Evolutionary conservation across 345 rosid species (phyloP).

Genomic region (Abelmoschus esculentus): DNA sequence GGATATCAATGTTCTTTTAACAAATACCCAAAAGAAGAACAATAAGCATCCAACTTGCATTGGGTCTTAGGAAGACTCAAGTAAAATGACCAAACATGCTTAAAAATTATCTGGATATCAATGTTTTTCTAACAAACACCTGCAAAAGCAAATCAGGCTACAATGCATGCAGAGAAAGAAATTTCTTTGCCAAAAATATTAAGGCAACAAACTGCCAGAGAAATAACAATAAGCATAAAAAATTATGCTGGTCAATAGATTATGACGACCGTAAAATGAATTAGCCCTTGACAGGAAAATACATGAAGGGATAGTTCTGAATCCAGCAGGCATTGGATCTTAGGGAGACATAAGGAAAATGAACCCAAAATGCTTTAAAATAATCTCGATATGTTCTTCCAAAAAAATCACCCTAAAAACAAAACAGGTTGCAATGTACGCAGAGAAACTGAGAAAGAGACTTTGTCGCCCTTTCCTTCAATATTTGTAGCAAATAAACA

Average conservation of each 20-base stretch:
- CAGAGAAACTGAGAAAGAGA: neutral
- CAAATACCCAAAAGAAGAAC: neutral
- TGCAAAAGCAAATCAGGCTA: neutral
- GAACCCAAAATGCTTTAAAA: neutral
- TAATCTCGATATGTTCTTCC: neutral
- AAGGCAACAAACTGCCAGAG: constrained; percentile 53
- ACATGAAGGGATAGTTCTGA: neutral
- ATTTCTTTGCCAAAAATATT: constrained; percentile 43
- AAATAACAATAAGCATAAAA: neutral
- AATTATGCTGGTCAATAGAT: neutral
- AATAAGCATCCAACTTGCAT: neutral
- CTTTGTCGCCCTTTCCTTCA: neutral
- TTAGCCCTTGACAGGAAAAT: constrained; percentile 1
- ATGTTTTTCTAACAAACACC: neutral
- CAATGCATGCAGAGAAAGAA: neutral
- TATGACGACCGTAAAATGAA: neutral
- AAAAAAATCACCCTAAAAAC: neutral
- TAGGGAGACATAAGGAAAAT: neutral
- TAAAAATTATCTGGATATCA: neutral
- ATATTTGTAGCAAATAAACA: neutral
- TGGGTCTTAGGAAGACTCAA: neutral
- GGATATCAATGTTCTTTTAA: neutral
- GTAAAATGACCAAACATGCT: neutral
- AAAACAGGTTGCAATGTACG: neutral
- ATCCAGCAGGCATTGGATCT: neutral